Base-by-base conservation (phyloP, 2,329 filamentous ascomycete genomes). In the Epichloe sibirici region DNA sequence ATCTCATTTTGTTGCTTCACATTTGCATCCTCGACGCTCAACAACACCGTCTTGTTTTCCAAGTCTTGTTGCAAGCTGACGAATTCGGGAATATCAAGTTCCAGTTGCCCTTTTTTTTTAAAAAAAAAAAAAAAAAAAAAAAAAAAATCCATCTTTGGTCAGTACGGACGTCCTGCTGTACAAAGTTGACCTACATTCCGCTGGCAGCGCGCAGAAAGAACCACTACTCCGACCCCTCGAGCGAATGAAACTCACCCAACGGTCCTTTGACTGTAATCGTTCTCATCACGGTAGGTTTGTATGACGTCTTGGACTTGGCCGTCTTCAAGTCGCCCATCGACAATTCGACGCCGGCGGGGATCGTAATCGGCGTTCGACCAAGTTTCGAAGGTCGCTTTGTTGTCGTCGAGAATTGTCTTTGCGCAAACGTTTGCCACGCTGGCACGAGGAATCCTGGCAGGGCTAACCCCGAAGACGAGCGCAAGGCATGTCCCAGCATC, bases 261-360 rank as follows among this genome's bases (percentile, higher is more conserved):
- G 91, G 91, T 5, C 91, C 91, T 62, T 83, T 81, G 44, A 96
- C 80, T 49, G 85, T 83, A 51, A 95, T 79, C 3, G 74, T 85
- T 59, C 82, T 79, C 63, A 79, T 82, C 35, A 79, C 72, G 60
- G 83, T 78, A 57, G 75, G 74, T 58, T 81, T 74, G 56, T 81
- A 83, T 40, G 79, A 78, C 42, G 79, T 82, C 51, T 73, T 71
- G 56, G 79, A 75, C 58, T 69, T 74, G 63, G 73, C 72, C 34
- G 74, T 62, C 51, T 67, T 70, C 4, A 83, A 79, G 55, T 89
- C 78, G 55, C 86, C 78, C 53, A 90, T 71, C 11, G 80, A 72
- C 43, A 98, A 75, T 49, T 85, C 85, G 53, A 98, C 93, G 57
- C 88, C 87, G 0, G 87, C 84, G 1, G 91, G 91, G 35, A 95